phyloP scores from a whole-genome alignment of 768 basidiomycete genomes.

The Leucosporidium creatinivorum region DNA sequence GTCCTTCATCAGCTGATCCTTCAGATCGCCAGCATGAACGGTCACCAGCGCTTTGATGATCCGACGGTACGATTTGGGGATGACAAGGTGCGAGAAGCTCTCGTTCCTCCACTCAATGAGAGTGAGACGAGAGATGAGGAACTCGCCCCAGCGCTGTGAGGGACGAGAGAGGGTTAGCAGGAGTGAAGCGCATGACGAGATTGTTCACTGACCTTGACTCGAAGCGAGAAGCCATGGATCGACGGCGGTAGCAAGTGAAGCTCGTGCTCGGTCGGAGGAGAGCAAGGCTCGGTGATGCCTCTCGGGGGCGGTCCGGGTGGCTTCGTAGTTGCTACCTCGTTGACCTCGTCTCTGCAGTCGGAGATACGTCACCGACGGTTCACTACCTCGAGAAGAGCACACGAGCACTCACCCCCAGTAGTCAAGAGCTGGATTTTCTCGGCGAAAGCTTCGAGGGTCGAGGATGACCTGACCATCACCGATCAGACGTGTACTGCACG shows the following conservation, averaged over 20 bases:
- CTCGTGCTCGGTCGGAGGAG: not conserved
- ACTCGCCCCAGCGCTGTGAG: constrained; percentile 9
- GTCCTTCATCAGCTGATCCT: not conserved
- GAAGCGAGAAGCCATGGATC: constrained; percentile 7
- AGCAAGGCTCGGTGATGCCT: too few relatives aligned
- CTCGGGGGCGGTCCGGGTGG: not conserved
- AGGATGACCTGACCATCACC: not conserved
- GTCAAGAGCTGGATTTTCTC: constrained; percentile 1
- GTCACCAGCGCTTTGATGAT: constrained; percentile 9
- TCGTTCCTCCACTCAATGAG: not conserved
- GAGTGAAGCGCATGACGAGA: too few relatives aligned
- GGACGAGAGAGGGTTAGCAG: not conserved
- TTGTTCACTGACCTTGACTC: not conserved
- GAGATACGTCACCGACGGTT: not conserved
- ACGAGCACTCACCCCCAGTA: not conserved
- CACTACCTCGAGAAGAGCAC: too few relatives aligned
- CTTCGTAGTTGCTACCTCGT: too few relatives aligned
- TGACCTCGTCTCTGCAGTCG: not conserved
- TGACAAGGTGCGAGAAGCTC: constrained; percentile 7
- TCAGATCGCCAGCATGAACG: not conserved
- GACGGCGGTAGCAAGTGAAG: not conserved
- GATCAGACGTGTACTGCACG: not conserved
- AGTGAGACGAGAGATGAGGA: constrained; percentile 6
- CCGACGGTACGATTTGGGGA: constrained; percentile 9
- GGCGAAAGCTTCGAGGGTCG: constrained; percentile 4